These are phyloP conservation scores for Lepiota brunneoincarnata DNA, from an alignment of 768 basidiomycete genomes.

Conservation along the genomic window DNA sequence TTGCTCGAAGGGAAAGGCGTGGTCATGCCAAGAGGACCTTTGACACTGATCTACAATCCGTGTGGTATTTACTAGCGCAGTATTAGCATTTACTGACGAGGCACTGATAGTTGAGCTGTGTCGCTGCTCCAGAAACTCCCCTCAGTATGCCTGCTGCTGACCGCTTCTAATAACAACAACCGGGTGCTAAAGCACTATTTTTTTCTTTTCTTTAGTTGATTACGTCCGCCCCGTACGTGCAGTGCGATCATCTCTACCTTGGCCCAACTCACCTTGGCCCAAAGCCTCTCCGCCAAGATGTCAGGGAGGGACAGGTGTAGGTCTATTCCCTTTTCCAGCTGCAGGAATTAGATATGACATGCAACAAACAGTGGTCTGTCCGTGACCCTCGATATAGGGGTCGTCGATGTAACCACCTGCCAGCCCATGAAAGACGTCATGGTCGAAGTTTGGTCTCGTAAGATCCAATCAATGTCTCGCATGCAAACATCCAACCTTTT, in stretches of 20 bases:
- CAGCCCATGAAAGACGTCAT: conserved; percentile 30
- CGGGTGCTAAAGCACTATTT: neutral
- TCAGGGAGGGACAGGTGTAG: conserved; percentile 6
- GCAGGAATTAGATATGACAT: neutral
- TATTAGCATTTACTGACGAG: neutral
- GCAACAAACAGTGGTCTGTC: conserved; percentile 23
- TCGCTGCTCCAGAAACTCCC: conserved; percentile 7
- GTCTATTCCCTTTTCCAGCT: neutral
- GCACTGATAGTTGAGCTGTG: conserved; percentile 5
- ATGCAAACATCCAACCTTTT: neutral
- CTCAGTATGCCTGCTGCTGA: neutral
- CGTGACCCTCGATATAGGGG: conserved; percentile 33
- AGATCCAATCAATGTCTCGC: neutral
- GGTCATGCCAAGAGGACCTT: conserved; percentile 1
- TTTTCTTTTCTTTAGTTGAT: neutral
- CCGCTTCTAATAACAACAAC: neutral
- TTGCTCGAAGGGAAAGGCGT: conserved; percentile 7
- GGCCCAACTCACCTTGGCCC: no score
- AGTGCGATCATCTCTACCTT: neutral
- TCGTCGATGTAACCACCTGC: conserved; percentile 35
- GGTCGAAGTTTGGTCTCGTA: conserved; percentile 32
- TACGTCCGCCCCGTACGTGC: conserved; percentile 2
- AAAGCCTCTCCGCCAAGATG: conserved; percentile 6
- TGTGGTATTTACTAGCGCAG: neutral
- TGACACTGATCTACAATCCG: neutral